phyloP scores from a whole-genome alignment of 345 rosid genomes.

The Trapa bicornis region DNA sequence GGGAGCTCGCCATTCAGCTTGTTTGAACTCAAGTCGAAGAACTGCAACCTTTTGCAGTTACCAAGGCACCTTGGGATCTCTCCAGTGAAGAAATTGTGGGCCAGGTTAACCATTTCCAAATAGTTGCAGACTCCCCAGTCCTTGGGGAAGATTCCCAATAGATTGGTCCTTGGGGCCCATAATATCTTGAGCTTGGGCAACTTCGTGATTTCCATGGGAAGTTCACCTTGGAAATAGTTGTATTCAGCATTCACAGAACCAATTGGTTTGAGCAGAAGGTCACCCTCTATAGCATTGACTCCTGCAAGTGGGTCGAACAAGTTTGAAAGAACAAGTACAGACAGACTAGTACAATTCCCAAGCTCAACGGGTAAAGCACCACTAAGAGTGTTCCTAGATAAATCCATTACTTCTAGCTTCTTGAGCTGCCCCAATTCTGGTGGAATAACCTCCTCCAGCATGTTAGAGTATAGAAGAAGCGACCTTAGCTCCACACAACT shows the following conservation, averaged over 20 bases:
- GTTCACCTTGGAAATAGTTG: constrained; percentile 65
- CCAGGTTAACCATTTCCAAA: constrained; percentile 74
- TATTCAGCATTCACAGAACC: constrained; percentile 44
- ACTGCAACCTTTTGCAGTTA: constrained; percentile 49
- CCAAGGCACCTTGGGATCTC: constrained; percentile 36
- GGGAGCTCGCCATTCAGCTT: constrained; percentile 45
- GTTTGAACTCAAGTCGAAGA: constrained; percentile 67
- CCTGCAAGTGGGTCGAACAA: constrained; percentile 34
- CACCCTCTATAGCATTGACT: constrained; percentile 25
- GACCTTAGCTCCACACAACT: constrained; percentile 44
- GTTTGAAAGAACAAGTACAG: constrained; percentile 69
- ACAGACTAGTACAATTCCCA: constrained; percentile 54
- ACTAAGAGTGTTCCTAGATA: constrained; percentile 72
- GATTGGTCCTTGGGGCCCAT: constrained; percentile 78
- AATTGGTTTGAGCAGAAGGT: constrained; percentile 20
- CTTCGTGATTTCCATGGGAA: constrained; percentile 42
- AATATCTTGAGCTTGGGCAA: constrained; percentile 63
- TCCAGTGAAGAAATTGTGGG: constrained; percentile 57
- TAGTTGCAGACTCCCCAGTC: constrained; percentile 67
- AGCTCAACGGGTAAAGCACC: constrained; percentile 60
- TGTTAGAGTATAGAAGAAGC: constrained; percentile 54
- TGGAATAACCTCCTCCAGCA: constrained; percentile 70
- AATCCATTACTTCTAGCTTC: constrained; percentile 77
- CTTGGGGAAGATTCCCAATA: constrained; percentile 48
- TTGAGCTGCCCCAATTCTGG: constrained; percentile 48